Evolutionary conservation across 257 asterid species (phyloP).

Genomic region (Eustoma russellianum): DNA sequence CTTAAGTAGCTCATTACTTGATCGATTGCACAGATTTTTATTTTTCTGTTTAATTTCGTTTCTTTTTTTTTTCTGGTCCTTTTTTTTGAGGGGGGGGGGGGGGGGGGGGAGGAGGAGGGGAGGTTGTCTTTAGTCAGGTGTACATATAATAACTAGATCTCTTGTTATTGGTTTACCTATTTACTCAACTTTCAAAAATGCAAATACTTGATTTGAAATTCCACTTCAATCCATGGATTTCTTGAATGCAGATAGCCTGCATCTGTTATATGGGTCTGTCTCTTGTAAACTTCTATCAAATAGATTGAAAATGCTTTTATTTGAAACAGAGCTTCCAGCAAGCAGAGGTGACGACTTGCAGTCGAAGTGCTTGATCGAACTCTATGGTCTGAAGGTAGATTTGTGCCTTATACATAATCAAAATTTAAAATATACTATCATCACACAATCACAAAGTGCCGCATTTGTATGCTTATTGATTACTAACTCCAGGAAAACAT

Average conservation of each 20-base stretch:
- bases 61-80: too few species aligned
- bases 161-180: not conserved
- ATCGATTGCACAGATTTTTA: too few species aligned
- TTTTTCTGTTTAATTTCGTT: too few species aligned
- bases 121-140: too few species aligned
- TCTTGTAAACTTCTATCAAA: not conserved
- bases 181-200: not conserved
- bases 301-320: constrained; percentile 9
- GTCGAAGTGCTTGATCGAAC: constrained; percentile 92
- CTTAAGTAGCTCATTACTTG: too few species aligned
- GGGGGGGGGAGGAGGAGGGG: too few species aligned
- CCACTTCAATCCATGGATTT: not conserved
- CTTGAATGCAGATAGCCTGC: not conserved
- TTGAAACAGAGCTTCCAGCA: constrained; percentile 69
- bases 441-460: too few species aligned
- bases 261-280: not conserved
- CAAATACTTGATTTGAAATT: not conserved
- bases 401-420: too few species aligned
- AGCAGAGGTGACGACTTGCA: constrained; percentile 97
- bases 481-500: too few species aligned
- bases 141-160: not conserved
- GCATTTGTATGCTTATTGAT: too few species aligned
- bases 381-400: constrained; percentile 87
- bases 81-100: too few species aligned
- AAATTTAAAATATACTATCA: too few species aligned